These are phyloP conservation scores for Penicillium griseofulvum DNA, from an alignment of 2,329 filamentous ascomycete genomes.

Conservation along the genomic window DNA sequence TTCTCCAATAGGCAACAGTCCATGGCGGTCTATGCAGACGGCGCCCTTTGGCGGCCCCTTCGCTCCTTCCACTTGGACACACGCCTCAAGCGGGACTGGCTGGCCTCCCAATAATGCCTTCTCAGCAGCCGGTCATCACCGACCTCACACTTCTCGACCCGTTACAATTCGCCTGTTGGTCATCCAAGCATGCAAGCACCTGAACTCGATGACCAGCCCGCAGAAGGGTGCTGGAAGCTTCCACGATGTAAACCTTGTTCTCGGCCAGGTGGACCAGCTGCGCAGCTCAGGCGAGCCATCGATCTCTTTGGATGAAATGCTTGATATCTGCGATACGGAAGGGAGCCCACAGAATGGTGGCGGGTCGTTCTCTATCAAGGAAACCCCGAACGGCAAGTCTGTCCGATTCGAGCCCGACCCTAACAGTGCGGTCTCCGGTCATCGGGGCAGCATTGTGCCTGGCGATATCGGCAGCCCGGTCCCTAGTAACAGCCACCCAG, in stretches of 20 bases:
- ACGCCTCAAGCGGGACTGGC: constrained; percentile 42
- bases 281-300: constrained; percentile 57
- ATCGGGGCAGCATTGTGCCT: constrained; percentile 49
- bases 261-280: constrained; percentile 64
- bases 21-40: constrained; percentile 29
- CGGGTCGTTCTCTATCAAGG: constrained; percentile 73
- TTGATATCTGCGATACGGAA: constrained; percentile 86
- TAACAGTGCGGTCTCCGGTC: constrained; percentile 44
- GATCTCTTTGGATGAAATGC: constrained; percentile 65
- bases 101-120: constrained; percentile 51
- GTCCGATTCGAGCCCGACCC: constrained; percentile 55
- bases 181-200: constrained; percentile 71
- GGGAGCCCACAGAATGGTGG: constrained; percentile 84
- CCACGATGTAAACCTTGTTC: constrained; percentile 64
- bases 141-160: constrained; percentile 60
- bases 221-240: constrained; percentile 58
- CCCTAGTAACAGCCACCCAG: constrained; percentile 42
- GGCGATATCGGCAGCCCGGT: constrained; percentile 70
- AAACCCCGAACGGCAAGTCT: constrained; percentile 46
- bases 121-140: constrained; percentile 47
- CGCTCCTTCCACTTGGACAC: constrained; percentile 41
- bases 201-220: constrained; percentile 44
- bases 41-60: constrained; percentile 38
- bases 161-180: constrained; percentile 70
- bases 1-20: constrained; percentile 29